These are phyloP conservation scores for Ascochyta rabiei DNA, from an alignment of 2,329 filamentous ascomycete genomes.

Conservation along the genomic window DNA sequence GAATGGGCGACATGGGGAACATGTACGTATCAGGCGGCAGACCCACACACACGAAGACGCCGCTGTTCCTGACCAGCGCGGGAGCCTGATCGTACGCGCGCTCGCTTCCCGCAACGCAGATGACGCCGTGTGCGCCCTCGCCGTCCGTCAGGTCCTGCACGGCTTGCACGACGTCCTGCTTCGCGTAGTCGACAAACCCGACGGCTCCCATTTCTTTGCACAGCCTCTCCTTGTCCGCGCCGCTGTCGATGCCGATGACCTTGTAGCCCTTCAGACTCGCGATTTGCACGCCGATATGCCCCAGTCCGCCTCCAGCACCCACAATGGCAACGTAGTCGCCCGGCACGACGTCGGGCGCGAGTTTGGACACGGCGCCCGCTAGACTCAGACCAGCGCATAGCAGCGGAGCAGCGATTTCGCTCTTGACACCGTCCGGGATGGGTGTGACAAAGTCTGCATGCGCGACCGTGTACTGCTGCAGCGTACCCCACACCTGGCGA, in stretches of 20 bases:
- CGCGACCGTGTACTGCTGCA: conserved; percentile 46
- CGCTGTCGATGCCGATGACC: conserved; percentile 81
- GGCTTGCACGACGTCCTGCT: conserved; percentile 49
- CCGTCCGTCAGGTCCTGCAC: conserved; percentile 51
- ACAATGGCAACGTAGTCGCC: conserved; percentile 82
- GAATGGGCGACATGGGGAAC: conserved; percentile 54
- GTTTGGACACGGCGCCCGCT: conserved; percentile 84
- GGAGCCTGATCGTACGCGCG: conserved; percentile 53
- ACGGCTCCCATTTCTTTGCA: conserved; percentile 72
- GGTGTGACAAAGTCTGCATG: conserved; percentile 40
- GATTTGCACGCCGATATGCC: conserved; percentile 81
- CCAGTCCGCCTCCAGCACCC: conserved; percentile 82
- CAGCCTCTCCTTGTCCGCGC: conserved; percentile 77
- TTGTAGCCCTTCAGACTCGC: conserved; percentile 81
- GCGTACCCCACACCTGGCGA: conserved; percentile 43
- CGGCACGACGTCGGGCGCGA: conserved; percentile 72
- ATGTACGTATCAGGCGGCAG: conserved; percentile 52
- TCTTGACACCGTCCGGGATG: conserved; percentile 46
- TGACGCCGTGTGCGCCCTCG: conserved; percentile 54
- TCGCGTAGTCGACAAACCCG: conserved; percentile 79
- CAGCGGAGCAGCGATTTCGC: conserved; percentile 45
- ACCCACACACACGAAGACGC: conserved; percentile 56
- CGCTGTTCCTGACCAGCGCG: conserved; percentile 52
- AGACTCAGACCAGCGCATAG: conserved; percentile 58
- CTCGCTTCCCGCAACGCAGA: conserved; percentile 55